phyloP scores from a whole-genome alignment of 78 protist genomes.

The Creolimax fragrantissima region DNA sequence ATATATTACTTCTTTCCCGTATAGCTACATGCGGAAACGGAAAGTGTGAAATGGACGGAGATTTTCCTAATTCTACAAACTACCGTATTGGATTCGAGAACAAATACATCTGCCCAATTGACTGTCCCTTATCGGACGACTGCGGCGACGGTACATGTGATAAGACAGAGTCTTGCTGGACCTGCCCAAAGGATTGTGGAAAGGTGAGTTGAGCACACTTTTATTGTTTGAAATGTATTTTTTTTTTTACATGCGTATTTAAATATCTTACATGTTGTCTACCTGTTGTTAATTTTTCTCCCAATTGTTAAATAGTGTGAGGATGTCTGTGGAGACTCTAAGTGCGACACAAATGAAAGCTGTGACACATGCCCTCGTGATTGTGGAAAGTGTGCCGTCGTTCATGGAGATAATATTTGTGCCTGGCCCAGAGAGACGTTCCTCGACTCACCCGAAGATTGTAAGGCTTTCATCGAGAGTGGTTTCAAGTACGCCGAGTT shows the following conservation, averaged over 20 bases:
- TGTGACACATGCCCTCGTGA: not conserved
- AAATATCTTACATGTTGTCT: not conserved
- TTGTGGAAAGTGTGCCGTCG: not conserved
- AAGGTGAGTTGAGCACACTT: not conserved
- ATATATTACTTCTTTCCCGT: too few species aligned
- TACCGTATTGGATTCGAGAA: not conserved
- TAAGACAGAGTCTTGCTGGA: not conserved
- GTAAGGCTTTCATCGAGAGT: not conserved
- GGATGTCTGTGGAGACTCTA: not conserved
- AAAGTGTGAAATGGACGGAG: not conserved
- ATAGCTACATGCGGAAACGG: conserved; percentile 12
- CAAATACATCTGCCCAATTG: not conserved
- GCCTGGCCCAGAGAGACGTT: not conserved
- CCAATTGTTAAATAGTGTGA: too few species aligned
- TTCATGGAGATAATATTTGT: not conserved
- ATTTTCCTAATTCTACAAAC: not conserved
- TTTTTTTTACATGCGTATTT: too few species aligned
- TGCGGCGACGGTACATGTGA: not conserved
- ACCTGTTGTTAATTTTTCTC: not conserved
- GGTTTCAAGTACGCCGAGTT: not conserved
- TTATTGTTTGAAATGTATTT: too few species aligned
- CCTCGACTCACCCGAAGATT: not conserved
- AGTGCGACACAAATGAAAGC: not conserved
- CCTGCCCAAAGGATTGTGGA: not conserved
- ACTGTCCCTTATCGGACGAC: not conserved